Conservation (phyloP, 768 basidiomycete genomes). For the Lactarius quietus region DNA sequence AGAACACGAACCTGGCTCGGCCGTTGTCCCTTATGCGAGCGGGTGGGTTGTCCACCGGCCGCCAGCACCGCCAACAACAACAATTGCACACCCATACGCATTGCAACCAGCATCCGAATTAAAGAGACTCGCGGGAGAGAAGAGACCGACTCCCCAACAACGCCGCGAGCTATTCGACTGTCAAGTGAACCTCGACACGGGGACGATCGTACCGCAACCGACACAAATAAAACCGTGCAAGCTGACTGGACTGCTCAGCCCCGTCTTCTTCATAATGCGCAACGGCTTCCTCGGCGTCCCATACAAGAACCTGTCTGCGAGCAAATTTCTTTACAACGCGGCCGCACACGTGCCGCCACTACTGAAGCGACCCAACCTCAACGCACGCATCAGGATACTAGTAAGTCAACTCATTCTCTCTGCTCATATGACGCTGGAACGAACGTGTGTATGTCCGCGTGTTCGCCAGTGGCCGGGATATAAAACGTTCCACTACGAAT, state of each 20-base stretch:
- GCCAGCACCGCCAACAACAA: not conserved
- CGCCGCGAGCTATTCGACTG: not conserved
- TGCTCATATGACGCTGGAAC: not conserved
- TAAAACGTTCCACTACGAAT: slow-evolving; percentile 12
- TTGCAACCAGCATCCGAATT: not conserved
- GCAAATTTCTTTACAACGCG: not conserved
- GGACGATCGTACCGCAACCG: slow-evolving; percentile 18
- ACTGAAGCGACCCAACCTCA: not conserved
- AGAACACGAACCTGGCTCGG: not conserved
- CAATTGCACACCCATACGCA: not conserved
- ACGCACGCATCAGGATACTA: slow-evolving; percentile 8
- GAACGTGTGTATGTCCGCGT: not conserved
- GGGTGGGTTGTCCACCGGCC: not conserved
- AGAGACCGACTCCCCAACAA: no score
- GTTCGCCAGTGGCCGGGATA: slow-evolving; percentile 17
- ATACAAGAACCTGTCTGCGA: not conserved
- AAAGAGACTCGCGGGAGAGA: not conserved
- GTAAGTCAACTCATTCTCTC: not conserved
- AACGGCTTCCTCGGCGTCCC: slow-evolving; percentile 14
- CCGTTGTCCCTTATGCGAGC: not conserved
- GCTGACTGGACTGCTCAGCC: not conserved
- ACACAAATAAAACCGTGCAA: not conserved
- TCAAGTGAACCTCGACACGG: slow-evolving; percentile 3
- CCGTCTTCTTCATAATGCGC: slow-evolving; percentile 7
- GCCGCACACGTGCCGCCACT: not conserved